Evolutionary conservation across 257 asterid species (phyloP).

Genomic region (Solanum virginianum): DNA sequence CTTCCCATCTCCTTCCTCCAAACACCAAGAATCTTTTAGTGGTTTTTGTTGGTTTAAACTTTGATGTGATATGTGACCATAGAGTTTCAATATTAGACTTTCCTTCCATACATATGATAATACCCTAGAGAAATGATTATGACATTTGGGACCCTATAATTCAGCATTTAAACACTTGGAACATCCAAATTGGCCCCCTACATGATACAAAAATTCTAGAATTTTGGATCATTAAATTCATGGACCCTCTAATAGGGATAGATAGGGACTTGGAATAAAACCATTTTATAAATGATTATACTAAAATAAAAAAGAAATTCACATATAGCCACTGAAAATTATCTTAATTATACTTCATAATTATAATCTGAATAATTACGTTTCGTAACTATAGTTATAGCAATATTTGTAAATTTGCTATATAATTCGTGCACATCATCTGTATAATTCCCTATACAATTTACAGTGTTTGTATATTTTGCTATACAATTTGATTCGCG

Average conservation of each 20-base stretch:
- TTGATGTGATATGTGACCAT: neutral
- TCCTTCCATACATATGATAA: neutral
- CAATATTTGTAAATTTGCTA: too few relatives aligned
- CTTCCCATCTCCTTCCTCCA: neutral
- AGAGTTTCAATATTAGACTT: neutral
- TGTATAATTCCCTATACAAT: too few relatives aligned
- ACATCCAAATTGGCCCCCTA: neutral
- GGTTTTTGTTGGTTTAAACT: neutral
- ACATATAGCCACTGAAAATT: too few relatives aligned
- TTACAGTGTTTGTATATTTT: too few relatives aligned
- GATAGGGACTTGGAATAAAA: neutral
- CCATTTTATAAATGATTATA: too few relatives aligned
- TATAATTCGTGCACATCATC: too few relatives aligned
- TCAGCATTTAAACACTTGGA: neutral
- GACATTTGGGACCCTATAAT: neutral
- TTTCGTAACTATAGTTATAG: too few relatives aligned
- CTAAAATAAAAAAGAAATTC: too few relatives aligned
- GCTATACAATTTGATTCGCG: too few relatives aligned
- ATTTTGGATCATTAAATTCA: neutral
- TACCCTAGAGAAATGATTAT: neutral
- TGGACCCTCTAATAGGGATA: neutral
- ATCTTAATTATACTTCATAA: too few relatives aligned
- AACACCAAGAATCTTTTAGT: neutral
- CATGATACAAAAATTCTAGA: neutral
- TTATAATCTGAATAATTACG: too few relatives aligned